phyloP scores from a whole-genome alignment of 176 grass and related monocot genomes.

The Triticum monococcum region DNA sequence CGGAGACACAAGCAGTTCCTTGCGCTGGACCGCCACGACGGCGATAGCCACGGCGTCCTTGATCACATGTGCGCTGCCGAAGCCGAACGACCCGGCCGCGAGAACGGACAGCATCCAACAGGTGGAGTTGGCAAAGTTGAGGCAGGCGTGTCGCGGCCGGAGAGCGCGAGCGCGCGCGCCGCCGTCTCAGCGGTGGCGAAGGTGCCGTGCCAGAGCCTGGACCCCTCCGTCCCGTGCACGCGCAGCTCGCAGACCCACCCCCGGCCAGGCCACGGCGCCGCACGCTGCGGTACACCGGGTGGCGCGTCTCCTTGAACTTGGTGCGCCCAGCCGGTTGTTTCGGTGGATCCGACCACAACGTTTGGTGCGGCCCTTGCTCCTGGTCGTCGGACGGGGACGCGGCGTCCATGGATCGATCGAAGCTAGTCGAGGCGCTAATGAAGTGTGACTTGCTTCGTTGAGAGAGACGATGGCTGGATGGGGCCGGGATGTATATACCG shows the following conservation, averaged over 20 bases:
- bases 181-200: constrained; percentile 60
- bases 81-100: neutral
- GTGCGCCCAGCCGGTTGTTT: constrained; percentile 49
- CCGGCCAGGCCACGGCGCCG: constrained; percentile 35
- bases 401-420: no score
- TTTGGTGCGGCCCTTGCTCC: neutral
- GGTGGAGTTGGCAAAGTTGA: constrained; percentile 71
- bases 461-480: no score
- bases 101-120: constrained; percentile 24
- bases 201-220: constrained; percentile 64
- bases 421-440: no score
- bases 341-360: constrained; percentile 26
- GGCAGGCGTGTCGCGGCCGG: constrained; percentile 32
- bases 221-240: neutral
- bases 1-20: neutral
- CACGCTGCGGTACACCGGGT: constrained; percentile 43
- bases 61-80: constrained; percentile 18
- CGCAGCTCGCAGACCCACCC: constrained; percentile 80
- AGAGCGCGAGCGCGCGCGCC: constrained; percentile 49
- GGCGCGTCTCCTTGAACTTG: constrained; percentile 76
- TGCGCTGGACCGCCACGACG: constrained; percentile 8
- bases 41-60: constrained; percentile 8
- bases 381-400: no score
- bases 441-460: no score
- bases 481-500: no score